These are phyloP conservation scores for Neonectria neomacrospora DNA, from an alignment of 2,329 filamentous ascomycete genomes.

Conservation along the genomic window DNA sequence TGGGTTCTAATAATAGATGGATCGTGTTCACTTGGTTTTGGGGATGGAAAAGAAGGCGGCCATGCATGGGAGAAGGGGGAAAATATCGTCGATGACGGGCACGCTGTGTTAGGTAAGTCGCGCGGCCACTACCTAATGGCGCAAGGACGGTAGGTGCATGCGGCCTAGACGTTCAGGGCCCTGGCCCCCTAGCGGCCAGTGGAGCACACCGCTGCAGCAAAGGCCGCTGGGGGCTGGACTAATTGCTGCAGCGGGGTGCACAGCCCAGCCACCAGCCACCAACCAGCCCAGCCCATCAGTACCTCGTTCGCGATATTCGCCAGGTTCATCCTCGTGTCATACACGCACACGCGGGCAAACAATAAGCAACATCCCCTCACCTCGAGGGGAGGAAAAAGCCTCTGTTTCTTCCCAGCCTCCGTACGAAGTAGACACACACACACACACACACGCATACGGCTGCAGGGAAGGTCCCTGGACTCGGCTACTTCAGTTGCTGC, in stretches of 20 bases:
- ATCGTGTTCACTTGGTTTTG: conserved; percentile 44
- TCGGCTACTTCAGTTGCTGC: conserved; percentile 20
- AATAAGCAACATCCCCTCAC: neutral
- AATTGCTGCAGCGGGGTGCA: neutral
- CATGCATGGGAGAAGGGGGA: conserved; percentile 32
- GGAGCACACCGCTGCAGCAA: conserved; percentile 8
- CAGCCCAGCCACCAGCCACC: conserved; percentile 21
- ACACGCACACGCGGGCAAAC: neutral
- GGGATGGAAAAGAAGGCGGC: conserved; percentile 42
- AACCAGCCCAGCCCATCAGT: neutral
- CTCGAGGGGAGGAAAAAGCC: neutral
- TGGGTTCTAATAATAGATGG: conserved; percentile 48
- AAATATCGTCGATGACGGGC: conserved; percentile 9
- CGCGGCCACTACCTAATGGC: too few relatives aligned
- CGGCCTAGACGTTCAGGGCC: conserved; percentile 5
- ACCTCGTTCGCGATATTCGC: neutral
- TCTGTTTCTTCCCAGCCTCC: conserved; percentile 4
- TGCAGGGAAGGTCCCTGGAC: conserved; percentile 17
- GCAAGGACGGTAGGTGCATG: neutral
- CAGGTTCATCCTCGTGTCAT: neutral
- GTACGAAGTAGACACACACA: too few relatives aligned
- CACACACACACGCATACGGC: neutral
- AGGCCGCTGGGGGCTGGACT: neutral
- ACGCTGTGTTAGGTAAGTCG: conserved; percentile 14
- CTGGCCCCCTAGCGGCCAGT: conserved; percentile 10